Conservation (phyloP, 805 yeast species). For the Yamadazyma akitaensis region DNA sequence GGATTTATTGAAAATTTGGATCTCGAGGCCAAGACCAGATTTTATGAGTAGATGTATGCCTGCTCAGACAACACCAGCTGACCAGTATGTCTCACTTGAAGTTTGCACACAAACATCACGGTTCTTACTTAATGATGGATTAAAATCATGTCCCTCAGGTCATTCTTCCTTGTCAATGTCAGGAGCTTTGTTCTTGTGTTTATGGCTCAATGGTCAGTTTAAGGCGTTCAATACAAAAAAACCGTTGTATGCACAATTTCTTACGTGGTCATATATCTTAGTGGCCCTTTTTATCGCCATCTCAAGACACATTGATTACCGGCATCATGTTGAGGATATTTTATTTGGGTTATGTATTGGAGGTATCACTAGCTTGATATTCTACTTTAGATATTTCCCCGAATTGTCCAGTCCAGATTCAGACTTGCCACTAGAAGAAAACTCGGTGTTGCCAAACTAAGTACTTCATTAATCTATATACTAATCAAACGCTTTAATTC, state of each 20-base stretch:
- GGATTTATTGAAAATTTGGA: slow-evolving; percentile 38
- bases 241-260: slow-evolving; percentile 3
- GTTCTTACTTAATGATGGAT: slow-evolving; percentile 36
- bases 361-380: slow-evolving; percentile 14
- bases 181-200: slow-evolving; percentile 28
- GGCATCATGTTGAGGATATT: slow-evolving; percentile 35
- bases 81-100: slow-evolving; percentile 25
- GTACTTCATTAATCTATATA: background rate
- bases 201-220: slow-evolving; percentile 33
- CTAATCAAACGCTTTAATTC: slow-evolving; percentile 5
- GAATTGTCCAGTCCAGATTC: slow-evolving; percentile 3
- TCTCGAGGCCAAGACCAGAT: slow-evolving; percentile 43
- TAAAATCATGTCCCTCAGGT: slow-evolving; percentile 42
- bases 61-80: slow-evolving; percentile 20
- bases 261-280: slow-evolving; percentile 19
- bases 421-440: slow-evolving; percentile 7
- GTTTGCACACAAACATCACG: slow-evolving; percentile 26
- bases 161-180: slow-evolving; percentile 36
- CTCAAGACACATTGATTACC: slow-evolving; percentile 32
- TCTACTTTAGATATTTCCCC: slow-evolving; percentile 14
- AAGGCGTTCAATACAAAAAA: slow-evolving; percentile 6
- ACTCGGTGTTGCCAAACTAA: slow-evolving; percentile 5
- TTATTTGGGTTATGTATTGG: slow-evolving; percentile 29
- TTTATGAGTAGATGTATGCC: slow-evolving; percentile 40
- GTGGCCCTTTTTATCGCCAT: slow-evolving; percentile 31